These are phyloP conservation scores for Wickerhamomyces canadensis DNA, from an alignment of 805 yeast species.

Conservation along the genomic window DNA sequence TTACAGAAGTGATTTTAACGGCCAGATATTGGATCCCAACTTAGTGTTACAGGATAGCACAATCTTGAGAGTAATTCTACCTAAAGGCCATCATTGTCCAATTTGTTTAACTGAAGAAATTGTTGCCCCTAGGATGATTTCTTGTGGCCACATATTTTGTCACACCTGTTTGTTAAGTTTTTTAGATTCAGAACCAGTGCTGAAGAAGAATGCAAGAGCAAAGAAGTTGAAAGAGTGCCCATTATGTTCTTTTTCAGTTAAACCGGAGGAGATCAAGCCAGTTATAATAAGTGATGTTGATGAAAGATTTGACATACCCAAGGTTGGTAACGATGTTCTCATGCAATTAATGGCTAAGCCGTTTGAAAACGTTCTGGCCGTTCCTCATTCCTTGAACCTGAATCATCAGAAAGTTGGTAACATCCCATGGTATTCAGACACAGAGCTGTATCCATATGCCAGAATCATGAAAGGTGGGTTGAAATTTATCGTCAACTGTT, in stretches of 20 bases:
- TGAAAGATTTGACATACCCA: slow-evolving; percentile 54
- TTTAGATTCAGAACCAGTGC: slow-evolving; percentile 44
- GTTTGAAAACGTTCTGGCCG: slow-evolving; percentile 35
- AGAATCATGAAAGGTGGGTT: slow-evolving; percentile 66
- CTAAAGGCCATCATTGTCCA: slow-evolving; percentile 79
- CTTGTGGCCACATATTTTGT: slow-evolving; percentile 93
- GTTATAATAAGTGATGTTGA: slow-evolving; percentile 47
- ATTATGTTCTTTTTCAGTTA: slow-evolving; percentile 57
- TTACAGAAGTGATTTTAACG: slow-evolving; percentile 44
- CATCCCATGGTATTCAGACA: slow-evolving; percentile 50
- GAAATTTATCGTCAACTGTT: slow-evolving; percentile 47
- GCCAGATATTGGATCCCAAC: slow-evolving; percentile 70
- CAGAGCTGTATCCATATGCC: slow-evolving; percentile 43
- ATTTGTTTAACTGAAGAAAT: slow-evolving; percentile 83
- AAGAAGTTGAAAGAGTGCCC: slow-evolving; percentile 72
- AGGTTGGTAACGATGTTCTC: slow-evolving; percentile 45
- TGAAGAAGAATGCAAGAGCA: slow-evolving; percentile 31
- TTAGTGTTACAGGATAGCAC: slow-evolving; percentile 55
- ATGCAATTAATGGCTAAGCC: slow-evolving; percentile 63
- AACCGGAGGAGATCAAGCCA: slow-evolving; percentile 55
- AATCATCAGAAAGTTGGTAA: slow-evolving; percentile 34
- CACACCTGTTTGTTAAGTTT: slow-evolving; percentile 72
- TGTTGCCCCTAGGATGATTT: slow-evolving; percentile 90
- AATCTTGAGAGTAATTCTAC: slow-evolving; percentile 68
- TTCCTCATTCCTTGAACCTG: slow-evolving; percentile 44